These are phyloP conservation scores for Ophiostoma perfectum DNA, from an alignment of 2,329 filamentous ascomycete genomes.

Conservation along the genomic window DNA sequence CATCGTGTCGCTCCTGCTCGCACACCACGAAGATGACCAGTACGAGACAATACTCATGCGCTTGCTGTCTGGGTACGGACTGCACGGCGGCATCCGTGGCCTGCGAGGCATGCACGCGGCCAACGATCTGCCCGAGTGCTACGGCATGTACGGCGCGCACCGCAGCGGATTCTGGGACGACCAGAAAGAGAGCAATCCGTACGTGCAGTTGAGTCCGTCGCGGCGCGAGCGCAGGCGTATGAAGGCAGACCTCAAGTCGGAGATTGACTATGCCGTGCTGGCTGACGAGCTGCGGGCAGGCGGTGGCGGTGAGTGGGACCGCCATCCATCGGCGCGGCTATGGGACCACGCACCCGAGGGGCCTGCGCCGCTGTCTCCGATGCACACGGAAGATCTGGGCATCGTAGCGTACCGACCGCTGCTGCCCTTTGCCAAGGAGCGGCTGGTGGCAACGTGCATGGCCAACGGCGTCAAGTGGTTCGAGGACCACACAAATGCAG, in stretches of 20 bases:
- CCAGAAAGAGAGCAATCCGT: slow-evolving; percentile 35
- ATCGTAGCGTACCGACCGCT: slow-evolving; percentile 64
- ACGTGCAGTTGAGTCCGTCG: slow-evolving; percentile 35
- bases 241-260: slow-evolving; percentile 25
- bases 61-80: slow-evolving; percentile 59
- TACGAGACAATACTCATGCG: slow-evolving; percentile 85
- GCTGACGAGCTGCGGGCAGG: slow-evolving; percentile 24
- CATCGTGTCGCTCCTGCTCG: slow-evolving; percentile 63
- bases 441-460: slow-evolving; percentile 69
- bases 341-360: not conserved
- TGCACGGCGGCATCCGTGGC: slow-evolving; percentile 62
- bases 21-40: slow-evolving; percentile 86
- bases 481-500: slow-evolving; percentile 77
- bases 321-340: not conserved
- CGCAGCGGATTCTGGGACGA: slow-evolving; percentile 56
- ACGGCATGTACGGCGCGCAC: slow-evolving; percentile 65
- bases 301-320: slow-evolving; percentile 10
- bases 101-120: slow-evolving; percentile 62
- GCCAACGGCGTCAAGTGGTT: slow-evolving; percentile 66
- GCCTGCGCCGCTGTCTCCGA: slow-evolving; percentile 26
- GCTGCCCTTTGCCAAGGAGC: slow-evolving; percentile 63
- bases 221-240: slow-evolving; percentile 25
- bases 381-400: slow-evolving; percentile 56
- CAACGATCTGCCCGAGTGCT: slow-evolving; percentile 75
- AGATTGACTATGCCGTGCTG: slow-evolving; percentile 29